Evolutionary conservation across 768 basidiomycete species (phyloP), one percentile per base, ranked within the genome.

Genomic region (Lactarius evosmus): DNA sequence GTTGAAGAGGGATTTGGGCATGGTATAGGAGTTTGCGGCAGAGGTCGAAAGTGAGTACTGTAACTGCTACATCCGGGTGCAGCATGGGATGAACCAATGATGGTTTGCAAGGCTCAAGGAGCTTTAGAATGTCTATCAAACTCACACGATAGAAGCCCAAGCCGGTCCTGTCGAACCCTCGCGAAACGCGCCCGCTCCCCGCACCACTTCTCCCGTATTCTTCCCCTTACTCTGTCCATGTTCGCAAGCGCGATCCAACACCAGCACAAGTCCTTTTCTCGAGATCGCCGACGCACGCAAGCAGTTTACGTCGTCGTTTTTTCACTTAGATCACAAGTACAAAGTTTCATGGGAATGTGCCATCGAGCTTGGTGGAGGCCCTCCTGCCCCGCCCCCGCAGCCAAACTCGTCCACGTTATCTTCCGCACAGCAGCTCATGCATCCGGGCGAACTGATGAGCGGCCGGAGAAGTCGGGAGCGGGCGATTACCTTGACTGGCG

Each of bases 341-440:
- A 82, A 81, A n/a, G 83, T 93, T 50, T 86, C 90, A 34, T 93
- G 93, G 91, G 93, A 94, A 68, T 93, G 92, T 70, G 93, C 93
- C 0, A 88, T 95, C 56, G 91, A 95, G 71, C 80, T 96, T 2
- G 91, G 89, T 0, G 85, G 88, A 3, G 87, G 87, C 1, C 77
- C 81, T 17, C 70, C 78, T 9, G 67, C 63, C 9, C 49, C 66
- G 1, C 59, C 66, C 9, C 67, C 74, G 12, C 61, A 69, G 11
- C 60, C 64, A 32, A 30, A 69, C 50, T 41, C 65, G 29, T 55
- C 66, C 61, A 29, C 65, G 36, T 58, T 64, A 51, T 29, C 63
- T 59, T 70, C 83, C 6, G 75, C 78, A 7, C 78, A 82, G 69
- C 44, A 72, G 64, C 65, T 67, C 59, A 16, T 64, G 11, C 67